Evolutionary conservation across 768 basidiomycete species (phyloP).

Genomic region (Mycena rebaudengoi): DNA sequence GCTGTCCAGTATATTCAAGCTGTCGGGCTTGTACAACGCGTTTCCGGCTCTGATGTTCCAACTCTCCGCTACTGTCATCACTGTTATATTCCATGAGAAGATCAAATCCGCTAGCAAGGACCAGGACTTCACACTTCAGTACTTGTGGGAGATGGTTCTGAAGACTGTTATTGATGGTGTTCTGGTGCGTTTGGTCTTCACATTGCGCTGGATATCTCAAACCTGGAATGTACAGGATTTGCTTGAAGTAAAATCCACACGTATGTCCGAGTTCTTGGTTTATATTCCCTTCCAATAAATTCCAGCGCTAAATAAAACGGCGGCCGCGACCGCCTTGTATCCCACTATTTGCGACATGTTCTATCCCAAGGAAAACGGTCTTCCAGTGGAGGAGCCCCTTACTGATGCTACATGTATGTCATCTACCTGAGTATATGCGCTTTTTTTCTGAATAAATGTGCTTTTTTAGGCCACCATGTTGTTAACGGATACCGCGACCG

Average conservation of each 20-base stretch:
- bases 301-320: conserved; percentile 4
- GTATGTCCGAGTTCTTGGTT: background rate
- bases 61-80: conserved; percentile 14
- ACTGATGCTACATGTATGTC: conserved; percentile 17
- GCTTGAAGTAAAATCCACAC: background rate
- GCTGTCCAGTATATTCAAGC: background rate
- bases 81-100: conserved; percentile 13
- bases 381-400: conserved; percentile 9
- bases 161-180: conserved; percentile 18
- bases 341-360: conserved; percentile 14
- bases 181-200: conserved; percentile 4
- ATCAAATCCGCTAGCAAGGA: background rate
- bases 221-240: conserved; percentile 12
- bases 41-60: conserved; percentile 4
- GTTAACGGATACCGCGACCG: background rate
- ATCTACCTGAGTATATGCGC: conserved; percentile 15
- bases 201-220: background rate
- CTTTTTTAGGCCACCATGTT: conserved; percentile 17
- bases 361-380: background rate
- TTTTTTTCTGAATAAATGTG: background rate
- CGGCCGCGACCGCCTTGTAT: conserved; percentile 1
- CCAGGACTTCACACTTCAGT: background rate
- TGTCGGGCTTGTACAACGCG: conserved; percentile 5
- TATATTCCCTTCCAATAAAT: background rate
- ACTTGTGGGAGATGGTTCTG: conserved; percentile 20